Evolutionary conservation across 1,284 basidiomycete species (phyloP).

Genomic region (Cutaneotrichosporon cutaneum): DNA sequence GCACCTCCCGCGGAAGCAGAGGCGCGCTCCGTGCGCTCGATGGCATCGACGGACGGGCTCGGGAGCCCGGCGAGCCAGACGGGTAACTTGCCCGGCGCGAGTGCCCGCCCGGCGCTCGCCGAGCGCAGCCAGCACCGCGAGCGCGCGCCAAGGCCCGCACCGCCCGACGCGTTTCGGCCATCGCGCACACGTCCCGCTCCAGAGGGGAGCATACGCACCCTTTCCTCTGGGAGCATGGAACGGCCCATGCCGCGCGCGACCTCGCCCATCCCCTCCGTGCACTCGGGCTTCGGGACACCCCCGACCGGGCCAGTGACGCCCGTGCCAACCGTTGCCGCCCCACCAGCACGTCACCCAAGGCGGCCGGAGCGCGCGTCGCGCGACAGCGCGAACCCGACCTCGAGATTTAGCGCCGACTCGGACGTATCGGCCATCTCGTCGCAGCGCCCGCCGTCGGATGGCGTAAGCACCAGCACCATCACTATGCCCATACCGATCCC

Average conservation of each 20-base stretch:
- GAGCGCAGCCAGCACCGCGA: conserved; percentile 24
- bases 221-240: not conserved
- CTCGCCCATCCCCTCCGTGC: conserved; percentile 1
- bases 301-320: conserved; percentile 38
- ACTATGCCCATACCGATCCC: conserved; percentile 1
- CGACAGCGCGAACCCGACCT: conserved; percentile 21
- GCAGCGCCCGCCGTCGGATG: conserved; percentile 5
- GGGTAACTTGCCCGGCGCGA: conserved; percentile 13
- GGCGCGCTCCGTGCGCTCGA: not conserved
- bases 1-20: not conserved
- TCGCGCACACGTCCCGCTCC: conserved; percentile 25
- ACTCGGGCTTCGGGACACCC: conserved; percentile 10
- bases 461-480: not conserved
- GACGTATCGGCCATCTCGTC: conserved; percentile 27
- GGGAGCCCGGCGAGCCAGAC: conserved; percentile 23
- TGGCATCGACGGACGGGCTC: conserved; percentile 12
- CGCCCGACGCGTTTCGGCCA: conserved; percentile 53
- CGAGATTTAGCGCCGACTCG: conserved; percentile 47
- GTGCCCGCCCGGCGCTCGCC: conserved; percentile 29
- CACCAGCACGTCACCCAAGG: not conserved
- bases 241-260: not conserved
- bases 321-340: conserved; percentile 14
- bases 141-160: conserved; percentile 34
- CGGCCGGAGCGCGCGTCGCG: not conserved
- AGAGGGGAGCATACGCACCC: not conserved